Evolutionary conservation across 108 stramenopile genomes (phyloP).

Genomic region (Cyclotella cryptica): DNA sequence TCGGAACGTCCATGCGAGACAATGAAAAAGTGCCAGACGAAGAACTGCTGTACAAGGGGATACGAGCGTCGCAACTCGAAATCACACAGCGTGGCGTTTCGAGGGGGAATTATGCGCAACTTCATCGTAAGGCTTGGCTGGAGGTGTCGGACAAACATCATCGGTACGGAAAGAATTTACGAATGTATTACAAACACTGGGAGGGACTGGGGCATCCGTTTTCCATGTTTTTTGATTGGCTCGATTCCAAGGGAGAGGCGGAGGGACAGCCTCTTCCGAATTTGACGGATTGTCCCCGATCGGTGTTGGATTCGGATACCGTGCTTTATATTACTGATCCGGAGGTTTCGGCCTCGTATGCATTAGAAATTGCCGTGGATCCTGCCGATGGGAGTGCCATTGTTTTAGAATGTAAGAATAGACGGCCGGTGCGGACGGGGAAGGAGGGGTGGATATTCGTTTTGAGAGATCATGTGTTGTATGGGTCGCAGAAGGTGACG

Average conservation of each 20-base stretch:
- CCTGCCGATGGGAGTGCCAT: constrained; percentile 56
- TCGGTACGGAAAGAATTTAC: constrained; percentile 92
- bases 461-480: constrained; percentile 80
- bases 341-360: constrained; percentile 64
- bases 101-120: constrained; percentile 78
- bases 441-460: constrained; percentile 94
- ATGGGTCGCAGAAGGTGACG: constrained; percentile 88
- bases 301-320: constrained; percentile 81
- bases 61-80: constrained; percentile 77
- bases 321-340: constrained; percentile 82
- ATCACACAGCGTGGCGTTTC: constrained; percentile 77
- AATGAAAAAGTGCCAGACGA: constrained; percentile 11
- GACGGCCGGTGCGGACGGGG: constrained; percentile 76
- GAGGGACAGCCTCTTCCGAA: constrained; percentile 70
- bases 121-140: constrained; percentile 89
- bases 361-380: constrained; percentile 60
- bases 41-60: constrained; percentile 69
- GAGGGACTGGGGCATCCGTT: constrained; percentile 75
- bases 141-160: constrained; percentile 93
- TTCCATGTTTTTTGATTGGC: constrained; percentile 90
- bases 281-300: constrained; percentile 74
- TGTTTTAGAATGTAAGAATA: constrained; percentile 57
- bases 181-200: constrained; percentile 90
- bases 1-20: constrained; percentile 4
- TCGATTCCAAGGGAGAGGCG: constrained; percentile 85